Evolutionary conservation across 345 rosid species (phyloP), one percentile per base, ranked within the genome.

Genomic region (Hibiscus mutabilis): DNA sequence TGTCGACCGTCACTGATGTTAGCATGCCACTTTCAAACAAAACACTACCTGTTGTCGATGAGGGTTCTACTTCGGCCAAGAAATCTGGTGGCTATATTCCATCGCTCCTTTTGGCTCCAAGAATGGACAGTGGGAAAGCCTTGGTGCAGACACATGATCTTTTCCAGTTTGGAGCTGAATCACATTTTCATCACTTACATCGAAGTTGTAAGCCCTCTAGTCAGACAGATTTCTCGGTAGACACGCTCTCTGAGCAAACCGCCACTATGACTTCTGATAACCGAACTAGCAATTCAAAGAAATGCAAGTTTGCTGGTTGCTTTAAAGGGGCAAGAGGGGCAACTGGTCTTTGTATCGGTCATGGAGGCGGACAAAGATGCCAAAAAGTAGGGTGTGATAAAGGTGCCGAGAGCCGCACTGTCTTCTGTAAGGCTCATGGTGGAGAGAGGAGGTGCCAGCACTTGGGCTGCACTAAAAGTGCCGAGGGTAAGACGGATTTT

Each of bases 301-400:
- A 85, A 74, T 94, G 97, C 79, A 89, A 82, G 77, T 84, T 86
- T 76, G 69, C 66, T 75, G 96, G 97, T 65, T 95, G 99, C 76
- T 59, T 73, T 6, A 95, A 95, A 83, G 97, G 97, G 68, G 97
- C 97, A 11, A 82, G 99, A 61, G 97, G 97, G 46, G 92, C 97
- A 24, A 85, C 96, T 0, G 99, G 97, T 63, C 87, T 90, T 3
- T 91, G 99, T 75, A 94, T 94, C 46, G 96, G 96, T 22, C 98
- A 94, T 73, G 98, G 98, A 31, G 98, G 98, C 0, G 98, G 98
- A 70, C 98, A 87, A 74, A 85, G 98, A 74, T 91, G 98, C 73
- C 98, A 86, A 79, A 94, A 84, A 47, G 80, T 76, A 2, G 96
- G 97, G 25, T 94, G 98, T 80, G 84, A 78, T 85, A 94, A 88